Base-by-base conservation (phyloP, 2,329 filamentous ascomycete genomes). In the Pestalotiopsis sp. region DNA sequence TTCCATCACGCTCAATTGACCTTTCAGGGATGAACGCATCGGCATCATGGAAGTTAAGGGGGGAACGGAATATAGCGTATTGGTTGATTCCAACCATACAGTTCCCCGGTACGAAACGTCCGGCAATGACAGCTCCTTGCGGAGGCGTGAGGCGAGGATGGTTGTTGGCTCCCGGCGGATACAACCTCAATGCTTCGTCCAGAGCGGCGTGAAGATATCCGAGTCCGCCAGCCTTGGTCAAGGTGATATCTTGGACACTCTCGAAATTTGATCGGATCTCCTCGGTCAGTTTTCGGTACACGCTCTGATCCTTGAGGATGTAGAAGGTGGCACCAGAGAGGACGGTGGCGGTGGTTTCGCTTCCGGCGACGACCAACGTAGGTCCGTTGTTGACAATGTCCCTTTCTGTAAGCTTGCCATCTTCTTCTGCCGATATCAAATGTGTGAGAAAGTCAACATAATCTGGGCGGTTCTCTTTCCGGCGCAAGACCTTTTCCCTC, bases 321-420 rank as follows among this genome's bases (percentile, higher is more conserved):
- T 82, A 75, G 66, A 79, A 85, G 0, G 82, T 83, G 0, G 77
- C 73, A 1, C 83, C 83, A 0, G 77, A 73, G 1, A 86, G 74
- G 1, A 80, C 73, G 0, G 83, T 83, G 0, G 83, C 83, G 0
- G 83, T 85, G 0, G 84, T 86, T 68, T 86, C 83, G 11, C 77
- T 80, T 0, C 84, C 84, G 0, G 81, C 84, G 11, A 66, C 39
- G 9, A 58, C 52, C 20, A 58, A 20, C 9, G 52, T 58, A 3
- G 52, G 52, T n/a, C 52, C 52, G 20, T 58, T 58, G 12, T 67
- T 69, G 6, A 69, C 41, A 14, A 65, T 49, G 27, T 67, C 66
- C 14, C 31, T 36, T 69, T 69, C 31, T 61, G 39, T 52, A 4
- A 67, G 41, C 20, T 41, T 23, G 2, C 64, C 68, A 27, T 64